A percentile compares a stretch with the other conserved stretches of the same genome.
Evolutionary conservation across 2,329 filamentous ascomycete genomes (phyloP).

Genomic region (Venturia aucupariae): DNA sequence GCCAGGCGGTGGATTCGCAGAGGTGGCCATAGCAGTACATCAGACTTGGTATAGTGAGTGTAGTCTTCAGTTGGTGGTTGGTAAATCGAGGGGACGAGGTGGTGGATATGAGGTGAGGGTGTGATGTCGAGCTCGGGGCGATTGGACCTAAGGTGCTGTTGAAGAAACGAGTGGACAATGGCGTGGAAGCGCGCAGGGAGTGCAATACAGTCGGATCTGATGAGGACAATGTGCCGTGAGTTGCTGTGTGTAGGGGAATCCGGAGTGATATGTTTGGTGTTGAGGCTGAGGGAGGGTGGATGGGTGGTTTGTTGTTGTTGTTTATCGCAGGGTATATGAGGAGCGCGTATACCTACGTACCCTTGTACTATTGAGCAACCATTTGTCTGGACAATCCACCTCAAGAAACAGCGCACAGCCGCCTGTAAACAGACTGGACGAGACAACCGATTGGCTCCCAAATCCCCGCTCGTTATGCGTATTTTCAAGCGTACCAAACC

Average conservation of each 20-base stretch:
- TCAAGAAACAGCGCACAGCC: not conserved
- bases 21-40: constrained; percentile 31
- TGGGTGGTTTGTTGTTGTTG: constrained; percentile 3
- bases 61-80: not conserved
- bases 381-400: not conserved
- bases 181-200: not conserved
- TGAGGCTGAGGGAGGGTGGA: not conserved
- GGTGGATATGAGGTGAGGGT: not conserved
- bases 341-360: not conserved
- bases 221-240: not conserved
- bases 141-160: not conserved
- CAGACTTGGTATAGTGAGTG: constrained; percentile 1
- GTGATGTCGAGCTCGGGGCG: not conserved
- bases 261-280: not conserved
- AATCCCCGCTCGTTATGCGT: not conserved
- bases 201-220: not conserved
- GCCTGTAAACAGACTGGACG: not conserved
- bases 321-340: not conserved
- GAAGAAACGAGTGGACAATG: constrained; percentile 5
- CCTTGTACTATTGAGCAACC: not conserved
- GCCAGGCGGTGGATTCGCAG: constrained; percentile 32
- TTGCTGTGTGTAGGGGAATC: not conserved
- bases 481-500: not conserved
- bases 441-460: not conserved
- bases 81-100: not conserved